Evolutionary conservation across 305 asterid genomes (phyloP).

Genomic region (Fraxinus dipetala): DNA sequence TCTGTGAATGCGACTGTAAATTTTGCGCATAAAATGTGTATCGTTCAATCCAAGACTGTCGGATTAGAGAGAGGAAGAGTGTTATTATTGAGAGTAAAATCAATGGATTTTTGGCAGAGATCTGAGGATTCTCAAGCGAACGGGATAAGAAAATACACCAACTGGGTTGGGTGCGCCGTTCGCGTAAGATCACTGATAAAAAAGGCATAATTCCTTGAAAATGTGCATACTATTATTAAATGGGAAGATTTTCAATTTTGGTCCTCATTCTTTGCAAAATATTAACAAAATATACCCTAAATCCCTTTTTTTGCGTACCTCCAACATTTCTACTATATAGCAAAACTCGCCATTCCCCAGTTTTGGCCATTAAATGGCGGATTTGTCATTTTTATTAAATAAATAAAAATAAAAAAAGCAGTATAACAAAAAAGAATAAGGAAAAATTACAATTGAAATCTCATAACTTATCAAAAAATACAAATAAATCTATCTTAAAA

Average conservation of each 20-base stretch:
- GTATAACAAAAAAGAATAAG: too few relatives aligned
- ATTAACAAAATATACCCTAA: not conserved
- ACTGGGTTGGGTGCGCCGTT: not conserved
- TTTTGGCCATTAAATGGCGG: not conserved
- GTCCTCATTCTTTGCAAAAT: not conserved
- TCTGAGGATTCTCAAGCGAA: slow-evolving; percentile 9
- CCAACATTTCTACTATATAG: not conserved
- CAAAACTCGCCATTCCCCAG: not conserved
- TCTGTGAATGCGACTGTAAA: not conserved
- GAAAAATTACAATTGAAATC: too few relatives aligned
- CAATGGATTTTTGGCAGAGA: slow-evolving; percentile 23
- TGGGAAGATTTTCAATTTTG: too few relatives aligned
- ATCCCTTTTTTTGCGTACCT: too few relatives aligned
- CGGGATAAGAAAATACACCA: not conserved
- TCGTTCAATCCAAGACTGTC: slow-evolving; percentile 7
- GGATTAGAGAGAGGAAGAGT: not conserved
- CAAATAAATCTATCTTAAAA: too few relatives aligned
- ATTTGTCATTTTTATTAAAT: too few relatives aligned
- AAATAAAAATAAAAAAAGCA: too few relatives aligned
- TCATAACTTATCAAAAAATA: too few relatives aligned
- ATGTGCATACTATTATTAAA: not conserved
- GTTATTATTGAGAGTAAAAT: not conserved
- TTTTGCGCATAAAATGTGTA: not conserved
- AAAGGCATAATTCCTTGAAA: not conserved
- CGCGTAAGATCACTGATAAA: not conserved